Conservation (phyloP, 805 yeast species). For the Tanozyma kutaoensis region DNA sequence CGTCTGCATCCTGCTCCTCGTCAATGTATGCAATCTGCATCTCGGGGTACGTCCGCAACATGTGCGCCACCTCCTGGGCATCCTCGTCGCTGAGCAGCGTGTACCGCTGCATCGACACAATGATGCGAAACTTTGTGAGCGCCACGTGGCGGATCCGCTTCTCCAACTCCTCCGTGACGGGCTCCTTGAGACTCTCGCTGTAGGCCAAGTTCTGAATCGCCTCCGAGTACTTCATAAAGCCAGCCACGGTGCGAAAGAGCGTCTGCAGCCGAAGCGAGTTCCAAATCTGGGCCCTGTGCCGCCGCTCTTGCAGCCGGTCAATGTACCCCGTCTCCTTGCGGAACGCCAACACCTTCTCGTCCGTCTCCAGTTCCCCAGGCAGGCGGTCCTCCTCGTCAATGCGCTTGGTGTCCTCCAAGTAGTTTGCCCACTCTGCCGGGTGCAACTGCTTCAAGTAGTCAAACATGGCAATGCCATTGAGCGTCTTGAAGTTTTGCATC, state of each 20-base stretch:
- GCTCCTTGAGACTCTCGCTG: conserved; percentile 31
- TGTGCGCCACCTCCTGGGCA: conserved; percentile 42
- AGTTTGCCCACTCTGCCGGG: conserved; percentile 44
- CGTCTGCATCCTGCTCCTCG: conserved; percentile 29
- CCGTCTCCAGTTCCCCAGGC: conserved; percentile 2
- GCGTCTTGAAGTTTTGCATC: conserved; percentile 58
- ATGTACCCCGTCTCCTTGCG: too few relatives aligned
- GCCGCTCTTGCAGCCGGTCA: too few relatives aligned
- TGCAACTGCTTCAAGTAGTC: conserved; percentile 44
- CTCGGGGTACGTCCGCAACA: conserved; percentile 55
- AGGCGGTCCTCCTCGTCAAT: conserved; percentile 35
- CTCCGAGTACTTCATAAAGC: conserved; percentile 34
- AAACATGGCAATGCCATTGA: conserved; percentile 39
- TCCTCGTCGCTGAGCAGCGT: conserved; percentile 41
- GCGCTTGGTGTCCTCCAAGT: conserved; percentile 42
- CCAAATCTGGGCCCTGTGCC: conserved; percentile 36
- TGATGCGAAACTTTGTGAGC: conserved; percentile 4
- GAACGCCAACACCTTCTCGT: too few relatives aligned
- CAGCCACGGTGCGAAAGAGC: conserved; percentile 31
- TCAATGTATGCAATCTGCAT: conserved; percentile 52
- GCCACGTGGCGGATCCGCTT: too few relatives aligned
- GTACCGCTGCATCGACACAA: conserved; percentile 54
- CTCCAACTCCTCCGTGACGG: too few relatives aligned
- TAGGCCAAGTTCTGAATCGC: conserved; percentile 31
- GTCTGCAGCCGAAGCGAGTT: conserved; percentile 35